Percentiles rank a stretch among this genome's conserved stretches.
Conservation (phyloP, 352 stramenopile genomes). For the Phytophthora lateralis region DNA sequence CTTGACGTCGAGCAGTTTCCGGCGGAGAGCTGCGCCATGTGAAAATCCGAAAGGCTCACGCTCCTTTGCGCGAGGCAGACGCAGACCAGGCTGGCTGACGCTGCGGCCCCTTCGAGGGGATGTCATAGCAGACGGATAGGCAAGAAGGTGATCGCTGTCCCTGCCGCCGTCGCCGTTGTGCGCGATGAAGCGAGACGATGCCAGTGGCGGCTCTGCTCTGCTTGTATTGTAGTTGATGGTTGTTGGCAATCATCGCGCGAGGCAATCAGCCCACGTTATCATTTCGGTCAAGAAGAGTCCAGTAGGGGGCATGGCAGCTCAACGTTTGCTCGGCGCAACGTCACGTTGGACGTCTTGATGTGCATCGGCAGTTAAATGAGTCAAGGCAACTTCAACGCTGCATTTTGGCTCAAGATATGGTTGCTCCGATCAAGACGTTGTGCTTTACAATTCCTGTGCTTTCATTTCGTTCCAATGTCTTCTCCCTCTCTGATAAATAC, state of each 20-base stretch:
- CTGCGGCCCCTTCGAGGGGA: not conserved
- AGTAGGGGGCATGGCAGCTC: conserved; percentile 22
- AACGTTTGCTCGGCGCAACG: conserved; percentile 16
- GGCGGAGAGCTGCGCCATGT: conserved; percentile 15
- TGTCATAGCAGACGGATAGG: conserved; percentile 12
- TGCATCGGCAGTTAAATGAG: conserved; percentile 1
- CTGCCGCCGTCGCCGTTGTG: not conserved
- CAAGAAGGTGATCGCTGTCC: not conserved
- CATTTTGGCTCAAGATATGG: not conserved
- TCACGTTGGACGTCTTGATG: conserved; percentile 18
- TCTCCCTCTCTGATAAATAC: conserved; percentile 47
- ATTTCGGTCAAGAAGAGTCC: conserved; percentile 43
- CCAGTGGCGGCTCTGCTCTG: not conserved
- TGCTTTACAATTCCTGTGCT: conserved; percentile 26
- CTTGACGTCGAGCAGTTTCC: conserved; percentile 33
- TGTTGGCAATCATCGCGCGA: not conserved
- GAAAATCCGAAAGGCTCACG: conserved; percentile 20
- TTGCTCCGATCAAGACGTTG: not conserved
- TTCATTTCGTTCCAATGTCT: conserved; percentile 19
- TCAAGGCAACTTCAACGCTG: conserved; percentile 27
- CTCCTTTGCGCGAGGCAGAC: conserved; percentile 22
- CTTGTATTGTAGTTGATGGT: not conserved
- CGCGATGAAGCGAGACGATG: no score
- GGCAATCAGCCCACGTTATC: conserved; percentile 33
- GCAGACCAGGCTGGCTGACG: conserved; percentile 5